These are phyloP conservation scores for Sugiyamaella americana DNA, from an alignment of 805 yeast genomes.

Conservation along the genomic window DNA sequence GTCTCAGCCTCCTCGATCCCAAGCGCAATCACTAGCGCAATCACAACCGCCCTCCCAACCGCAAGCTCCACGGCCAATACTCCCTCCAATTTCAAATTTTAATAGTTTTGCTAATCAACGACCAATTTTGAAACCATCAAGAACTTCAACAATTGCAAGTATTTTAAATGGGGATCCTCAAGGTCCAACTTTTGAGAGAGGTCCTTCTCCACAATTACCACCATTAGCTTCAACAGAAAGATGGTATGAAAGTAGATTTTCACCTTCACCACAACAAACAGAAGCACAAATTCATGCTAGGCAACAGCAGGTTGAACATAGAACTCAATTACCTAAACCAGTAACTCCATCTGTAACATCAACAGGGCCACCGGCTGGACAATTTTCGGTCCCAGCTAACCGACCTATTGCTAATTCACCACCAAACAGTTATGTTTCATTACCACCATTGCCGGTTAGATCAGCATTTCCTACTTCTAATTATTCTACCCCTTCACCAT, in stretches of 20 bases:
- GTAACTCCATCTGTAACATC: constrained; percentile 1
- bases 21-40: neutral
- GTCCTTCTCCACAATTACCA: neutral
- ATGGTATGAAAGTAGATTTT: neutral
- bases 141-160: constrained; percentile 16
- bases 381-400: neutral
- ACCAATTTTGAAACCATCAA: constrained; percentile 20
- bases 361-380: neutral
- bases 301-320: constrained; percentile 1
- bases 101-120: constrained; percentile 11
- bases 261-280: constrained; percentile 1
- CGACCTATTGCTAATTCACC: neutral
- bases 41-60: neutral
- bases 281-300: constrained; percentile 3
- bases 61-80: constrained; percentile 2
- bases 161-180: constrained; percentile 13
- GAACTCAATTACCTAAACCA: neutral
- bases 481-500: neutral
- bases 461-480: neutral
- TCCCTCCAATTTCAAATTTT: constrained; percentile 5
- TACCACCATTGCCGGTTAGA: neutral
- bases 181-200: neutral
- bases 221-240: neutral
- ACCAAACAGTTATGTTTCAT: neutral
- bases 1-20: neutral